Evolutionary conservation across 2,329 filamentous ascomycete species (phyloP), one percentile per base, ranked within the genome.

Genomic region (Claviceps citrina): DNA sequence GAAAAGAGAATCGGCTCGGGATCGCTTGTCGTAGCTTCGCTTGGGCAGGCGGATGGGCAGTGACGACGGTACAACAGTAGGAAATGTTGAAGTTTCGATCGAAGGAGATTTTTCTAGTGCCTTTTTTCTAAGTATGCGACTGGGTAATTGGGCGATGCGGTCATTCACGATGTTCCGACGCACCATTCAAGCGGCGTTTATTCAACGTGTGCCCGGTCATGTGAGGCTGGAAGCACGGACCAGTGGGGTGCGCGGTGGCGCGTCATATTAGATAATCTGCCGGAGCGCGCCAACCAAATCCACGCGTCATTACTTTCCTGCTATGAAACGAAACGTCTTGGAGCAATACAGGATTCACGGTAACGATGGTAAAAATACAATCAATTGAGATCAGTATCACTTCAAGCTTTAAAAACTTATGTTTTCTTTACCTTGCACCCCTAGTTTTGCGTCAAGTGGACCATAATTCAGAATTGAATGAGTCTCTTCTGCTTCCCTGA

Each of bases 131-230:
- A 31, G 4, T 27, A 27, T 36, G 36, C 44, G 42, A 38, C 32
- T 15, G 8, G 13, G n/a, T 34, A n/a, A n/a, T n/a, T n/a, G n/a
- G n/a, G n/a, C n/a, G n/a, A n/a, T n/a, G n/a, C n/a, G n/a, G 38
- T 28, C 27, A 31, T 40, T 43, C 34, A 16, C 16, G 31, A 16
- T 24, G 19, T 16, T 31, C 16, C 26, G 24, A 33, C 22, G 30
- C 10, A 35, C 31, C 32, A 28, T 31, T 43, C 20, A 24, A 12
- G 42, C 38, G 25, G 31, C 37, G 24, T 40, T n/a, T n/a, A n/a
- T n/a, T n/a, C n/a, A n/a, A n/a, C n/a, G n/a, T n/a, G n/a, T 44
- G 44, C 44, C 33, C 44, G 52, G 52, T 59, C 56, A 58, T 57
- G 52, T 57, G 55, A 57, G 49, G 41, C 28, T 35, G 24, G 25